Base-by-base conservation (phyloP, 306 rosid species). In the Sicyos edulis region DNA sequence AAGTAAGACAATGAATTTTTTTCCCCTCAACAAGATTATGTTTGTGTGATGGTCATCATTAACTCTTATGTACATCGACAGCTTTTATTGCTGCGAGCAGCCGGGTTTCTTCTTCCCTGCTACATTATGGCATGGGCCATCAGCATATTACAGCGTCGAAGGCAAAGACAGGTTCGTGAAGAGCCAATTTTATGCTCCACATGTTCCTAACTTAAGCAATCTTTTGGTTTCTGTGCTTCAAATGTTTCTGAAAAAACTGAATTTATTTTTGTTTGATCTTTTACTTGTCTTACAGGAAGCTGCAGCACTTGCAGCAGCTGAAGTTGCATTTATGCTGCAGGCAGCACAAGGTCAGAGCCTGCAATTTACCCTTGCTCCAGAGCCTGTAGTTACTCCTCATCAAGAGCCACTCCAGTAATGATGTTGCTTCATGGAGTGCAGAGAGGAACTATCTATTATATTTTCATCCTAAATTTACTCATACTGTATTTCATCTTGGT, bases 101-200 rank as follows among this genome's bases (percentile, higher is more conserved):
- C 95, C 75, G 96, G 99, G 19, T 95, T 91, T 89, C 91, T 95
- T 60, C 84, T 95, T 78, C 99, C 99, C 72, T 95, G 96, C 87
- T 95, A 95, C 74, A 89, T 95, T 13, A 95, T 95, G 99, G 97
- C 99, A 65, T 95, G 99, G 99, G 99, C 96, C 76, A 87, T 95
- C 84, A 91, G 97, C 77, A 87, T 95, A 74, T 83, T 95, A 87
- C 99, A 95, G 83, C 97, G 95, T 14, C 85, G 96, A 55, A 89
- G 96, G 64, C 99, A 95, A 79, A 87, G 97, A 89, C 97, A 87
- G 83, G 99, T 95, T 12, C 4, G 17, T 12, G 17, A 45, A 47
- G 20, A 47, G 17, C 57, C 24, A 58, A 15, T 14, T 68, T 26
- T 50, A 22, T 69, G 73, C 45, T 69, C 24, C 22, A 26, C 58